These are phyloP conservation scores for Petasospora fabianii DNA, from an alignment of 1,139 yeast genomes.

Conservation along the genomic window DNA sequence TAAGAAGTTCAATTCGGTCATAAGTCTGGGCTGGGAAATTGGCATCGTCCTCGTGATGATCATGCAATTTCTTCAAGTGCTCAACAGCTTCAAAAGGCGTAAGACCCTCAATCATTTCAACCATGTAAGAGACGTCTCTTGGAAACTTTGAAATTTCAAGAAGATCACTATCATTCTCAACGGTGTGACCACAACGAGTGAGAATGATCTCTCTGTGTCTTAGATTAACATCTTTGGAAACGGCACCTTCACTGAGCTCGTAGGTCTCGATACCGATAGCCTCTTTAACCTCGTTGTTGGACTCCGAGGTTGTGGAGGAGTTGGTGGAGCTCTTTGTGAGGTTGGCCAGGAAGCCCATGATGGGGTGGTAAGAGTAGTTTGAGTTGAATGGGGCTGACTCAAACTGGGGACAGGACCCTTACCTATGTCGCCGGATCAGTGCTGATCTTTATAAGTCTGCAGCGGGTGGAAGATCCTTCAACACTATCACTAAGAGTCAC, in stretches of 20 bases:
- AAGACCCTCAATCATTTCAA: slow-evolving; percentile 9
- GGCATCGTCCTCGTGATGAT: slow-evolving; percentile 44
- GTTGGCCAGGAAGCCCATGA: slow-evolving; percentile 1
- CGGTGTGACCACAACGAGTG: slow-evolving; percentile 13
- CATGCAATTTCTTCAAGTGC: slow-evolving; percentile 37
- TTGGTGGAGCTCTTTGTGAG: slow-evolving; percentile 7
- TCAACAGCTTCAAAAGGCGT: slow-evolving; percentile 37
- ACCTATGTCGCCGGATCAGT: no score
- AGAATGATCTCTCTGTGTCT: slow-evolving; percentile 12
- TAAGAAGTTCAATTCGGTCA: slow-evolving; percentile 28
- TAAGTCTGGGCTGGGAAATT: slow-evolving; percentile 43
- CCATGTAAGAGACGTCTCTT: slow-evolving; percentile 11
- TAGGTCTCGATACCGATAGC: slow-evolving; percentile 3
- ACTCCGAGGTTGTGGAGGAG: background rate
- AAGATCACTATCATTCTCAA: slow-evolving; percentile 10
- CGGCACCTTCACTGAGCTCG: slow-evolving; percentile 9
- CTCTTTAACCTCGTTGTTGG: slow-evolving; percentile 2
- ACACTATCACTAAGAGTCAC: no score
- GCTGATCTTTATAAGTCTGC: background rate
- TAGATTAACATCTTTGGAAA: slow-evolving; percentile 9
- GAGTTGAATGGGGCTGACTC: no score
- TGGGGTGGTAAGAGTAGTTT: background rate
- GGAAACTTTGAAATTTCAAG: slow-evolving; percentile 5
- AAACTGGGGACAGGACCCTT: no score
- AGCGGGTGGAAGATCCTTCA: no score